These are phyloP conservation scores for Monotropa hypopitys DNA, from an alignment of 179 eudicot genomes.

Conservation along the genomic window DNA sequence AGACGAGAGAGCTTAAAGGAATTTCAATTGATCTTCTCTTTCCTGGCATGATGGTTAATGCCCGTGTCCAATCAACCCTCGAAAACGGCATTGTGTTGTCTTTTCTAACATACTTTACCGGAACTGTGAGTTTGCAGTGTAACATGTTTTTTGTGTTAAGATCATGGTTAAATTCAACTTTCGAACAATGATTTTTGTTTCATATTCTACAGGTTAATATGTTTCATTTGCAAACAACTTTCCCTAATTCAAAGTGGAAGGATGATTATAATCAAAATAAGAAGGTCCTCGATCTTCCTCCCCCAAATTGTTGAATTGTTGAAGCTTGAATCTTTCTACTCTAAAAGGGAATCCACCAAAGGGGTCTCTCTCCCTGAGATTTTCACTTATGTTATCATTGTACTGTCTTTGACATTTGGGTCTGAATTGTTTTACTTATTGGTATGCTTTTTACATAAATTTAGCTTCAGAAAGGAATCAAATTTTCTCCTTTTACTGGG, in stretches of 20 bases:
- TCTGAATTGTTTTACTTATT: background rate
- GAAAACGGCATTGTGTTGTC: conserved; percentile 87
- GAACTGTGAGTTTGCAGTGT: conserved; percentile 57
- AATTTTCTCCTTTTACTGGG: background rate
- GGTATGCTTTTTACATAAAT: background rate
- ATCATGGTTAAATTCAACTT: background rate
- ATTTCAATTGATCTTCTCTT: conserved; percentile 85
- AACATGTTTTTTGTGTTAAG: background rate
- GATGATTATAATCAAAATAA: conserved; percentile 56
- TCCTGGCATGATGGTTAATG: conserved; percentile 98
- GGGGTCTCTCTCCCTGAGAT: background rate
- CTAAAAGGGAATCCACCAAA: background rate
- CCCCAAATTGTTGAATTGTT: background rate
- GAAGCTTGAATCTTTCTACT: background rate
- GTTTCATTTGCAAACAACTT: conserved; percentile 50
- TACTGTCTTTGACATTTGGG: background rate
- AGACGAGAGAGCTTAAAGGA: conserved; percentile 89
- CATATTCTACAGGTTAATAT: conserved; percentile 53
- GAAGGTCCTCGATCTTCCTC: conserved; percentile 37
- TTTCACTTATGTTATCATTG: background rate
- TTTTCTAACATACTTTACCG: conserved; percentile 82
- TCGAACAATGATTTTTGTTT: background rate
- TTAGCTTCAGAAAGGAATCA: background rate
- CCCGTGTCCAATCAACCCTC: conserved; percentile 67
- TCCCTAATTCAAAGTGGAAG: conserved; percentile 69